Conservation (phyloP, 179 eudicot species). For the Spinacia oleracea region DNA sequence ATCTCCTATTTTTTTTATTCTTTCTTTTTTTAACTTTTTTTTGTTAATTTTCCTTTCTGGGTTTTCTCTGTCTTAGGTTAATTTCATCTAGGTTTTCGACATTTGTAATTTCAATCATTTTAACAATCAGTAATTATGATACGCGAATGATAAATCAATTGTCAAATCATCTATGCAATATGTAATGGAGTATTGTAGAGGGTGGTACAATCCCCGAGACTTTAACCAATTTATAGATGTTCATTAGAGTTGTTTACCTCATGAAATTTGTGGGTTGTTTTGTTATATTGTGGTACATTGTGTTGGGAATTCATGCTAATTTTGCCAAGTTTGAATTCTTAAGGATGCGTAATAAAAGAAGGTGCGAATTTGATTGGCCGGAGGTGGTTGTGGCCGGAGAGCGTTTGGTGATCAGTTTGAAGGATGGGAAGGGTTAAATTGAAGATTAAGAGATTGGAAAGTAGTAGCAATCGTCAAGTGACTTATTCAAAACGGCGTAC, state of each 20-base stretch:
- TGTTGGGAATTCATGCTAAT: constrained; percentile 1
- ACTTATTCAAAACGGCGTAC: constrained; percentile 79
- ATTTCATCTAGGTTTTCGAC: constrained; percentile 7
- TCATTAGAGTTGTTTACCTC: background rate
- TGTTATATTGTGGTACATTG: background rate
- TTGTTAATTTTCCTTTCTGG: constrained; percentile 15
- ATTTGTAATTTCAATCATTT: background rate
- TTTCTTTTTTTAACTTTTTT: background rate
- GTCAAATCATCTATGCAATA: background rate
- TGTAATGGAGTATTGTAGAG: background rate
- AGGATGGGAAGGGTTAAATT: constrained; percentile 98
- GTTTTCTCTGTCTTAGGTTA: constrained; percentile 6
- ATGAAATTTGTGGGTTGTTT: background rate
- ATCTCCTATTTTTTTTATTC: constrained; percentile 9
- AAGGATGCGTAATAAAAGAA: constrained; percentile 26
- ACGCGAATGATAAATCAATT: background rate
- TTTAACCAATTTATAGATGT: background rate
- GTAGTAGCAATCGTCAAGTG: constrained; percentile 72
- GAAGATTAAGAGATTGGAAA: constrained; percentile 88
- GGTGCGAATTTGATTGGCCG: constrained; percentile 18
- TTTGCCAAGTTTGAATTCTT: background rate
- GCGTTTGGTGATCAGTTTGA: constrained; percentile 26
- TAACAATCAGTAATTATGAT: background rate
- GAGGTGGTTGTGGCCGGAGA: background rate
- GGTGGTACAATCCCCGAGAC: background rate